Conservation (phyloP, 495 filamentous ascomycete genomes). For the Penicillium manginii region DNA sequence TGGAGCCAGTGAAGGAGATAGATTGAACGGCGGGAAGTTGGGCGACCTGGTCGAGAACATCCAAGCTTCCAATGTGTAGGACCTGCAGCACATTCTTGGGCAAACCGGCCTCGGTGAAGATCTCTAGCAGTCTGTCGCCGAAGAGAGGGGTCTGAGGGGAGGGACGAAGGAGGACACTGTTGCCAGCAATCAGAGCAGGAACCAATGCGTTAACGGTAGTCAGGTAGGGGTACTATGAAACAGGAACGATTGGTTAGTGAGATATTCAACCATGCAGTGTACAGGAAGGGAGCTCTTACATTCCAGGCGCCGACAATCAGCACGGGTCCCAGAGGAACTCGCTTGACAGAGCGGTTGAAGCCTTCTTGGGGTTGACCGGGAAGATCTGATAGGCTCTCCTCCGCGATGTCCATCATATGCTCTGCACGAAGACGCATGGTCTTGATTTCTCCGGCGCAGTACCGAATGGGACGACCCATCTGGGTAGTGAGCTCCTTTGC, state of each 20-base stretch:
- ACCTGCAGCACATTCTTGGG: slow-evolving; percentile 82
- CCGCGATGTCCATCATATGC: slow-evolving; percentile 80
- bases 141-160: slow-evolving; percentile 93
- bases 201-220: slow-evolving; percentile 90
- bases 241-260: slow-evolving; percentile 1
- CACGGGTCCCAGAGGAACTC: slow-evolving; percentile 81
- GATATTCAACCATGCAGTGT: slow-evolving; percentile 10
- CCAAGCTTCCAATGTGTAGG: slow-evolving; percentile 78
- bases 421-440: slow-evolving; percentile 84
- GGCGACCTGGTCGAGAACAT: slow-evolving; percentile 75
- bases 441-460: slow-evolving; percentile 77
- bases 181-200: slow-evolving; percentile 84
- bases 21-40: slow-evolving; percentile 72
- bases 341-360: slow-evolving; percentile 86
- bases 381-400: slow-evolving; percentile 62
- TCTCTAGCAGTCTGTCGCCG: slow-evolving; percentile 76
- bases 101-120: slow-evolving; percentile 80
- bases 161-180: slow-evolving; percentile 87
- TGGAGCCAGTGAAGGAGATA: slow-evolving; percentile 92
- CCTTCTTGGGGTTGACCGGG: slow-evolving; percentile 82
- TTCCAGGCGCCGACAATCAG: slow-evolving; percentile 95
- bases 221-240: slow-evolving; percentile 82
- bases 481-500: slow-evolving; percentile 84
- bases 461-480: slow-evolving; percentile 93
- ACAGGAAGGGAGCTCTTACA: slow-evolving; percentile 52